Evolutionary conservation across 306 rosid species (phyloP).

Genomic region (Malus sieversii): DNA sequence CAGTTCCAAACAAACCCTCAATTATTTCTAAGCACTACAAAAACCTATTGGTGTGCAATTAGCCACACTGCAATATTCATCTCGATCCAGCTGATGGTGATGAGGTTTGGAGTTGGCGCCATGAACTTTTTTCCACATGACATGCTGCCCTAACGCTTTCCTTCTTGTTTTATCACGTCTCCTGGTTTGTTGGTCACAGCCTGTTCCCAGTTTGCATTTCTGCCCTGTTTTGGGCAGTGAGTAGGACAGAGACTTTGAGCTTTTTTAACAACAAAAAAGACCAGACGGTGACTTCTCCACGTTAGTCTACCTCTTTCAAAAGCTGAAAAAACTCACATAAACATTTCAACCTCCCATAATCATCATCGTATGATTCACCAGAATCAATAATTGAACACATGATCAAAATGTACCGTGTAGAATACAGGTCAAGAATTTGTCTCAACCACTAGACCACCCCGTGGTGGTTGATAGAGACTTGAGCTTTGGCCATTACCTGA

Average conservation of each 20-base stretch:
- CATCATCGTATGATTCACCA: too few species aligned
- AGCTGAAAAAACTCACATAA: too few species aligned
- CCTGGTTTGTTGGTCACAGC: slow-evolving; percentile 7
- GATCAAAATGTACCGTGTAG: too few species aligned
- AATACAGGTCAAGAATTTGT: fast-evolving
- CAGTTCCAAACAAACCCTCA: neutral
- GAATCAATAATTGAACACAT: fast-evolving
- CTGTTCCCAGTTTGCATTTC: slow-evolving; percentile 4
- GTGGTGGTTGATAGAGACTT: neutral
- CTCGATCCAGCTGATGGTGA: neutral
- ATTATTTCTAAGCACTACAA: neutral
- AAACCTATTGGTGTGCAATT: neutral
- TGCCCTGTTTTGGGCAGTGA: neutral
- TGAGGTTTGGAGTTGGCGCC: neutral
- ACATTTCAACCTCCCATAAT: fast-evolving
- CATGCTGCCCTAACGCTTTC: neutral
- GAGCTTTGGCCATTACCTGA: slow-evolving; percentile 12
- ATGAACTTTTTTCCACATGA: neutral
- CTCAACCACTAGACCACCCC: too few species aligned
- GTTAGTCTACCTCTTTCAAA: fast-evolving
- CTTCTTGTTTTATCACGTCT: slow-evolving; percentile 1
- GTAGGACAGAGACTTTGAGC: neutral
- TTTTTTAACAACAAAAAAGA: too few species aligned
- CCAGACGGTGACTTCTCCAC: fast-evolving
- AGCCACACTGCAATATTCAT: neutral